Percentiles rank a stretch among this genome's conserved stretches.
phyloP scores from a whole-genome alignment of 768 basidiomycete species.

The Termitomyces sp. region DNA sequence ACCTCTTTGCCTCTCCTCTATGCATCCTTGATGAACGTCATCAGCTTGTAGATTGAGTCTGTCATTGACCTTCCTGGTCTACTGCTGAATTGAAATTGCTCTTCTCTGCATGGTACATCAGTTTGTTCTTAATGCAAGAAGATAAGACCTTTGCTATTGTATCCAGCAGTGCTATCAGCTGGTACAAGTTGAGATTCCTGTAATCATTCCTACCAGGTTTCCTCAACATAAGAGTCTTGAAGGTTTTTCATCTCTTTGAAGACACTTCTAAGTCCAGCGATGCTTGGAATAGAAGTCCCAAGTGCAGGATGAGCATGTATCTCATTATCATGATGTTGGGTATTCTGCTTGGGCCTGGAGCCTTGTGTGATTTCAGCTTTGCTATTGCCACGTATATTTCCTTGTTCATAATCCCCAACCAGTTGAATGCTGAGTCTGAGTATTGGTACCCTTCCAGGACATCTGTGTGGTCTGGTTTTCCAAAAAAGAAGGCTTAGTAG shows the following conservation, averaged over 20 bases:
- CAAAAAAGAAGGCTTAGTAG: slow-evolving; percentile 27
- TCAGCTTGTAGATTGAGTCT: slow-evolving; percentile 26
- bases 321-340: slow-evolving; percentile 29
- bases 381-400: slow-evolving; percentile 23
- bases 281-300: slow-evolving; percentile 25
- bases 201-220: slow-evolving; percentile 36
- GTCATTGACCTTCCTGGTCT: slow-evolving; percentile 24
- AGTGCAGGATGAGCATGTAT: slow-evolving; percentile 19
- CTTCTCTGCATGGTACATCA: slow-evolving; percentile 11
- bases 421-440: slow-evolving; percentile 12
- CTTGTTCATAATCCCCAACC: slow-evolving; percentile 15
- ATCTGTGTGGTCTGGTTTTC: too few relatives aligned
- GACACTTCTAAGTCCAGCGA: slow-evolving; percentile 21
- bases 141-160: slow-evolving; percentile 9
- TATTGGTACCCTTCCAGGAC: too few relatives aligned
- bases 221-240: slow-evolving; percentile 23
- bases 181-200: slow-evolving; percentile 23
- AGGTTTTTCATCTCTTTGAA: slow-evolving; percentile 21
- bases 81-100: slow-evolving; percentile 25
- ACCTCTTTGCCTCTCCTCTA: slow-evolving; percentile 29
- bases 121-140: slow-evolving; percentile 19
- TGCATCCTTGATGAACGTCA: slow-evolving; percentile 29
- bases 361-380: slow-evolving; percentile 32
- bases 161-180: slow-evolving; percentile 14
- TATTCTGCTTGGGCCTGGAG: not conserved